A percentile compares a stretch with the other conserved stretches of the same genome.
Evolutionary conservation across 495 filamentous ascomycete species (phyloP).

Genomic region (Penicillium lividum): DNA sequence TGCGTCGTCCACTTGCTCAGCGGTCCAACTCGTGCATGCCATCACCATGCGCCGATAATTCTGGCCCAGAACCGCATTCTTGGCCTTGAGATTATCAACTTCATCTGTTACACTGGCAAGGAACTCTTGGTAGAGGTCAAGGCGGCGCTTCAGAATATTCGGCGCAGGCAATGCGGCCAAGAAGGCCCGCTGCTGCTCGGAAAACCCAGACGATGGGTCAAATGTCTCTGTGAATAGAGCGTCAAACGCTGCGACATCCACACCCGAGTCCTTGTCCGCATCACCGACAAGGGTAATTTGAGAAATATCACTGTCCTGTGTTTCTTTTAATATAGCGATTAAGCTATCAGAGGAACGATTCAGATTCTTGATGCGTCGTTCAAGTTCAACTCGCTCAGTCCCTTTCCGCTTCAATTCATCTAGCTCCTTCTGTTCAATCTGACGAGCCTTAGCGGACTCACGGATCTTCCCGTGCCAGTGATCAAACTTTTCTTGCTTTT

Average conservation of each 20-base stretch:
- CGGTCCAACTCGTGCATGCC: conserved; percentile 49
- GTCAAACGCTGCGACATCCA: conserved; percentile 43
- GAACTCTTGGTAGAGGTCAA: conserved; percentile 36
- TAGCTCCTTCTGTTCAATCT: conserved; percentile 69
- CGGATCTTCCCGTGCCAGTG: conserved; percentile 73
- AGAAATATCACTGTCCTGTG: conserved; percentile 32
- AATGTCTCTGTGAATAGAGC: conserved; percentile 38
- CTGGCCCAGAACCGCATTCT: conserved; percentile 47
- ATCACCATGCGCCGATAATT: conserved; percentile 53
- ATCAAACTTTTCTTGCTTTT: conserved; percentile 81
- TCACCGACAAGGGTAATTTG: conserved; percentile 45
- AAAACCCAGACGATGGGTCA: conserved; percentile 39
- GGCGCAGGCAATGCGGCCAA: conserved; percentile 32
- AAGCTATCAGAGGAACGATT: conserved; percentile 54
- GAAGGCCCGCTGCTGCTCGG: conserved; percentile 39
- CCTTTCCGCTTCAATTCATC: conserved; percentile 63
- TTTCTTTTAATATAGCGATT: conserved; percentile 35
- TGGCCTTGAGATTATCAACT: conserved; percentile 42
- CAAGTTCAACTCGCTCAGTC: conserved; percentile 58
- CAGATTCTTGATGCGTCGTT: conserved; percentile 62
- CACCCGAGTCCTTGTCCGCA: conserved; percentile 54
- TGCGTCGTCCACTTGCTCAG: conserved; percentile 49
- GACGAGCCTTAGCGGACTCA: conserved; percentile 73
- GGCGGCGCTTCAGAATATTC: conserved; percentile 30
- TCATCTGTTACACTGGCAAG: conserved; percentile 40